Evolutionary conservation across 73 alveolate species (phyloP), one percentile per base, ranked within the genome.

Genomic region (Paramecium bursaria): DNA sequence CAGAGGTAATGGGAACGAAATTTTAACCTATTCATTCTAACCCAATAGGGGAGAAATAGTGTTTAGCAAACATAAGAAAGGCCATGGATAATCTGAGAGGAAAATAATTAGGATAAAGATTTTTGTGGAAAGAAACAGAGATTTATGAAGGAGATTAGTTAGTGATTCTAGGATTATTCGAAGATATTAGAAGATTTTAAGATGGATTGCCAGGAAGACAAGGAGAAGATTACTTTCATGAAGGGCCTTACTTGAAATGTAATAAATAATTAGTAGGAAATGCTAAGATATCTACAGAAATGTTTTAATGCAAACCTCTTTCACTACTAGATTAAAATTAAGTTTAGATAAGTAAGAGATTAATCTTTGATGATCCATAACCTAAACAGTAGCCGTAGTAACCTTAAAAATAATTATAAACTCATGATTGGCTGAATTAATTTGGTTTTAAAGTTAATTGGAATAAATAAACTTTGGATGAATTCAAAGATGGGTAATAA

Each of bases 401-500:
- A n/a, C n/a, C n/a, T n/a, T n/a, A n/a, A n/a, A n/a, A n/a, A n/a
- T n/a, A n/a, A n/a, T n/a, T n/a, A n/a, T n/a, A n/a, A n/a, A n/a
- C n/a, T n/a, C n/a, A 39, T 31, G 82, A 67, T 11, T 67, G 82
- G 82, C 39, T 67, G 2, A 31, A 31, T 35, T 19, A 67, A 17
- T 67, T 21, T 35, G 82, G 82, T 9, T 31, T 14, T 3, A 67
- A 67, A 13, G 21, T 67, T 10, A 67, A 67, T 67, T 67, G 82
- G 82, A 67, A 67, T 39, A 67, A 67, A 39, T 29, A 67, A 1
- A 42, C 44, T 15, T 19, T 67, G 30, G 82, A 67, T 15, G 82
- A 67, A 67, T 67, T 67, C 60, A 67, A 67, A 67, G 82, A 67
- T 67, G 82, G 82, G 82, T 67, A 67, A 19, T 35, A 7, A 39